phyloP scores from a whole-genome alignment of 177 flowering plant species.

The Vitis hybrid region DNA sequence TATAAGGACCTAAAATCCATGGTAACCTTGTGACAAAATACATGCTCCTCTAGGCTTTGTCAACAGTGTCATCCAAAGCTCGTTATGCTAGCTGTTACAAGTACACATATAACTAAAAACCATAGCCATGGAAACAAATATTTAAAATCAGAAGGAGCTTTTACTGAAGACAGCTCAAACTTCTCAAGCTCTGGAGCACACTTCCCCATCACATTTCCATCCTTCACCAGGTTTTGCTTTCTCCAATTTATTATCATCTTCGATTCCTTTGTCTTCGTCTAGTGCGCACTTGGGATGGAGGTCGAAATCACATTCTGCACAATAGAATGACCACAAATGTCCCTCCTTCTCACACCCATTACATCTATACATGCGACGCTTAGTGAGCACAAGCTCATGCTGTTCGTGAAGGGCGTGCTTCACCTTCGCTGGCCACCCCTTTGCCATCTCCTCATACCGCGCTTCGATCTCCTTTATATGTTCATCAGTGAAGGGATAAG shows the following conservation, averaged over 20 bases:
- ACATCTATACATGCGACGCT: slow-evolving; percentile 29
- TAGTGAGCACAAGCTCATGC: slow-evolving; percentile 53
- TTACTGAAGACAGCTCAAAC: background rate
- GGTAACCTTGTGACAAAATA: no score
- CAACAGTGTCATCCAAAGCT: no score
- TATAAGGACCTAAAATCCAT: no score
- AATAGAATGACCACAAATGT: slow-evolving; percentile 43
- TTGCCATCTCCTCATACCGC: slow-evolving; percentile 42
- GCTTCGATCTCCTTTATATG: slow-evolving; percentile 47
- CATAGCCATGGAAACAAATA: no score
- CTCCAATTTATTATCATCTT: slow-evolving; percentile 7
- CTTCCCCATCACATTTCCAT: slow-evolving; percentile 58
- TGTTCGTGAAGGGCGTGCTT: slow-evolving; percentile 38
- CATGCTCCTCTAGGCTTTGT: no score
- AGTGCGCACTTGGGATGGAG: slow-evolving; percentile 68
- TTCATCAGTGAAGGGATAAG: slow-evolving; percentile 72
- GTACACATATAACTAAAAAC: no score
- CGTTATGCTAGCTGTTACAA: no score
- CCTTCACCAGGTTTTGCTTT: slow-evolving; percentile 24
- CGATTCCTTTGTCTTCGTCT: slow-evolving; percentile 18
- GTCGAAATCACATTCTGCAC: slow-evolving; percentile 55
- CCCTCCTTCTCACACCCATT: slow-evolving; percentile 51
- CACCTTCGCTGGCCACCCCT: slow-evolving; percentile 73
- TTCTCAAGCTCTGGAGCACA: slow-evolving; percentile 39
- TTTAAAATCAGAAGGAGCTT: background rate